phyloP scores from a whole-genome alignment of 441 rosid genomes.

The Pelargonium citronellum region DNA sequence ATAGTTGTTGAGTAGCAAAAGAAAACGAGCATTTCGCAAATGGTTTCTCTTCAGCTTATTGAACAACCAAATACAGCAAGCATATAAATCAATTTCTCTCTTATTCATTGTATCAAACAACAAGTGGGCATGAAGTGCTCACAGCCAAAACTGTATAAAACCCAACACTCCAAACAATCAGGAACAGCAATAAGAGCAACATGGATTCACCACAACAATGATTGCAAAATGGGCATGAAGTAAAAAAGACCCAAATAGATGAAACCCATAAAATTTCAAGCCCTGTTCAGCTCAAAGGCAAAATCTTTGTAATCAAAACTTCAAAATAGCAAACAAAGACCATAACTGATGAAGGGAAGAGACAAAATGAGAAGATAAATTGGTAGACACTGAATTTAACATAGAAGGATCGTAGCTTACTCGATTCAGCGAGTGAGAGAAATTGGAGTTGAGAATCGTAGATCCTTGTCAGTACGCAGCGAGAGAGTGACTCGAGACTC shows the following conservation, averaged over 20 bases:
- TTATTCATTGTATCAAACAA: background rate
- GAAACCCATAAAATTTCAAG: background rate
- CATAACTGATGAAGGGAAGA: background rate
- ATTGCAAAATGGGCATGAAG: background rate
- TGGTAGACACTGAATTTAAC: background rate
- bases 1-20: background rate
- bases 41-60: background rate
- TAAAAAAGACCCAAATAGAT: background rate
- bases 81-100: background rate
- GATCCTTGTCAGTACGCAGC: background rate
- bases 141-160: slow-evolving; percentile 1
- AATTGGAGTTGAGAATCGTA: background rate
- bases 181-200: background rate
- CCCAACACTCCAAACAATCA: background rate
- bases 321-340: background rate
- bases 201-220: background rate
- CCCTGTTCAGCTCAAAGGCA: background rate
- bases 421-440: background rate
- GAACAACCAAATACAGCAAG: background rate
- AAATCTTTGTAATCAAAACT: background rate
- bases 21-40: background rate
- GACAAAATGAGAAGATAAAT: background rate
- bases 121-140: background rate
- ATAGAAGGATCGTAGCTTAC: background rate
- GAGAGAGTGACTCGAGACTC: background rate